Evolutionary conservation across 768 basidiomycete species (phyloP).

Genomic region (Lactarius tabidus): DNA sequence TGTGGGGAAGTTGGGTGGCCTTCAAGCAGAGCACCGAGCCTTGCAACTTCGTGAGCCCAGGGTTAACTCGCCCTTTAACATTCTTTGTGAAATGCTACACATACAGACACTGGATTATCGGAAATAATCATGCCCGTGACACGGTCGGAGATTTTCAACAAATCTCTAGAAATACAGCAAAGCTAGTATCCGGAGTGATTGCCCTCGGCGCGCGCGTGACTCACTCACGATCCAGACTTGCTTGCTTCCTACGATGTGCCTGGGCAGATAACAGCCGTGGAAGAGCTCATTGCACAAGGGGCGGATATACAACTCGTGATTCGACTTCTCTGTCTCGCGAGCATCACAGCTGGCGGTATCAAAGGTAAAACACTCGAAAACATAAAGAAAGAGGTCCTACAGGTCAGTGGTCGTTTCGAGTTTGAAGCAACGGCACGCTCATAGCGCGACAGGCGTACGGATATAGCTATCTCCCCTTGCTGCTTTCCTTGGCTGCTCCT

Average conservation of each 20-base stretch:
- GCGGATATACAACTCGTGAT: slow-evolving; percentile 76
- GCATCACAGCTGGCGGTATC: slow-evolving; percentile 79
- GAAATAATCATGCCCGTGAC: slow-evolving; percentile 86
- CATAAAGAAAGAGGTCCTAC: slow-evolving; percentile 87
- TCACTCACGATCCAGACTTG: slow-evolving; percentile 55
- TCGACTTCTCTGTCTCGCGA: slow-evolving; percentile 81
- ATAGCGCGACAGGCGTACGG: slow-evolving; percentile 61
- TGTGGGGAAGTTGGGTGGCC: slow-evolving; percentile 88
- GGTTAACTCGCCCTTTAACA: neutral
- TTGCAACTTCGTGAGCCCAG: slow-evolving; percentile 76
- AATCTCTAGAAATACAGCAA: slow-evolving; percentile 91
- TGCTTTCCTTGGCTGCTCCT: slow-evolving; percentile 60
- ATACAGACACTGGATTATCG: slow-evolving; percentile 86
- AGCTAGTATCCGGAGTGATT: slow-evolving; percentile 44
- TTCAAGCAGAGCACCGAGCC: slow-evolving; percentile 89
- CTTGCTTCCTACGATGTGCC: slow-evolving; percentile 86
- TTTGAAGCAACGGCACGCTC: slow-evolving; percentile 9
- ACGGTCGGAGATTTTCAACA: slow-evolving; percentile 83
- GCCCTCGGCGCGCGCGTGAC: slow-evolving; percentile 1
- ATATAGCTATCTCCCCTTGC: slow-evolving; percentile 63
- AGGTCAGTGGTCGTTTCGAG: slow-evolving; percentile 39
- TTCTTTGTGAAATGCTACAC: slow-evolving; percentile 9
- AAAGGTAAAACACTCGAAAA: slow-evolving; percentile 83
- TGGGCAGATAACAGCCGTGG: slow-evolving; percentile 78
- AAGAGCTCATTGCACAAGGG: slow-evolving; percentile 86